Evolutionary conservation across 164 flowering plant genomes (phyloP).

Genomic region (Taxillus chinensis): DNA sequence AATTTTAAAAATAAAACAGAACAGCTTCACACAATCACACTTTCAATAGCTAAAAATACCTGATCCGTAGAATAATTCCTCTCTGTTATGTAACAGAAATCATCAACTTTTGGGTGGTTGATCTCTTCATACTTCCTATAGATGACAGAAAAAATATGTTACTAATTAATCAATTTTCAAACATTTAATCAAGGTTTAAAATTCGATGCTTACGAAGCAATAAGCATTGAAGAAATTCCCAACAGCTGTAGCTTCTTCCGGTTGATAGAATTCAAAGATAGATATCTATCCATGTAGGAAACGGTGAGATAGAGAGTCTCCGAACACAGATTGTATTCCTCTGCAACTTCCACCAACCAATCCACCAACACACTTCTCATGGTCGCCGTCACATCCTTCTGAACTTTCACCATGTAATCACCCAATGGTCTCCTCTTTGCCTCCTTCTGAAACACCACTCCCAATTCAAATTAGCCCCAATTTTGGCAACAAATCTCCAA

Average conservation of each 20-base stretch:
- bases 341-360: slow-evolving; percentile 24
- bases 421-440: slow-evolving; percentile 5
- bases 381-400: slow-evolving; percentile 11
- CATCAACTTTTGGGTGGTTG: slow-evolving; percentile 71
- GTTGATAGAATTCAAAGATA: slow-evolving; percentile 20
- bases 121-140: slow-evolving; percentile 88
- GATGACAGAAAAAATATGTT: background rate
- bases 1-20: background rate
- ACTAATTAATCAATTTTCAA: background rate
- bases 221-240: slow-evolving; percentile 8
- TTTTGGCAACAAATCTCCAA: background rate
- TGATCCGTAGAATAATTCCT: slow-evolving; percentile 68
- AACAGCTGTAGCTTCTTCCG: slow-evolving; percentile 29
- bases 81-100: slow-evolving; percentile 81
- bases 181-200: too few species aligned
- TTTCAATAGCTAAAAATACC: slow-evolving; percentile 16
- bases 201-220: background rate
- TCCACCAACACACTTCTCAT: slow-evolving; percentile 18
- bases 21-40: background rate
- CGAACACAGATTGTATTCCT: slow-evolving; percentile 17
- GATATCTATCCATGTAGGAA: slow-evolving; percentile 23
- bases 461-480: background rate
- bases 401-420: slow-evolving; percentile 12
- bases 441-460: background rate
- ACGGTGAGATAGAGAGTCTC: slow-evolving; percentile 21